Conservation (phyloP, 805 yeast species). For the Monosporozyma yasuniensis region DNA sequence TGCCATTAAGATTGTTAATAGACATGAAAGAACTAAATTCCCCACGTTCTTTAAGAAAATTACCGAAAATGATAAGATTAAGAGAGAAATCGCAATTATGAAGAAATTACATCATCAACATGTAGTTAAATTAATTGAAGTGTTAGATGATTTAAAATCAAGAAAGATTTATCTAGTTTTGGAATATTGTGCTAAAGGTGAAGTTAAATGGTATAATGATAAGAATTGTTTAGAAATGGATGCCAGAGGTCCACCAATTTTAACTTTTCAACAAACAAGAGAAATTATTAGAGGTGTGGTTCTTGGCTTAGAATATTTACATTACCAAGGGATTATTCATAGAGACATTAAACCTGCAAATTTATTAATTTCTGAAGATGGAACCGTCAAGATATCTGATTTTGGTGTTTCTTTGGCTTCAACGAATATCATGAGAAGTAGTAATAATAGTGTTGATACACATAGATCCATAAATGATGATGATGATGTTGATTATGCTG, state of each 20-base stretch:
- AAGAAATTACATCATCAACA: constrained; percentile 89
- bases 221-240: constrained; percentile 34
- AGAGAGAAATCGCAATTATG: constrained; percentile 88
- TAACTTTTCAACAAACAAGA: constrained; percentile 59
- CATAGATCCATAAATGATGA: constrained; percentile 1
- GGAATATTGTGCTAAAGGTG: constrained; percentile 88
- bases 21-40: constrained; percentile 38
- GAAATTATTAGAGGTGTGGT: constrained; percentile 75
- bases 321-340: constrained; percentile 85
- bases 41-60: constrained; percentile 19
- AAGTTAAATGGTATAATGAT: constrained; percentile 62
- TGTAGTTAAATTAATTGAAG: constrained; percentile 78
- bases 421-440: constrained; percentile 10
- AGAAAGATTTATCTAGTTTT: constrained; percentile 83
- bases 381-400: constrained; percentile 82
- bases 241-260: constrained; percentile 51
- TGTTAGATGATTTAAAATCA: constrained; percentile 75
- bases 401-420: constrained; percentile 78
- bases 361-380: constrained; percentile 59
- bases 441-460: constrained; percentile 9
- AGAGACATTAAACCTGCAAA: constrained; percentile 96
- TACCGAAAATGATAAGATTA: constrained; percentile 63
- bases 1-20: constrained; percentile 87
- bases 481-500: not conserved
- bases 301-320: constrained; percentile 83